Evolutionary conservation across 2,329 filamentous ascomycete genomes (phyloP).

Genomic region (Fusarium armeniacum): DNA sequence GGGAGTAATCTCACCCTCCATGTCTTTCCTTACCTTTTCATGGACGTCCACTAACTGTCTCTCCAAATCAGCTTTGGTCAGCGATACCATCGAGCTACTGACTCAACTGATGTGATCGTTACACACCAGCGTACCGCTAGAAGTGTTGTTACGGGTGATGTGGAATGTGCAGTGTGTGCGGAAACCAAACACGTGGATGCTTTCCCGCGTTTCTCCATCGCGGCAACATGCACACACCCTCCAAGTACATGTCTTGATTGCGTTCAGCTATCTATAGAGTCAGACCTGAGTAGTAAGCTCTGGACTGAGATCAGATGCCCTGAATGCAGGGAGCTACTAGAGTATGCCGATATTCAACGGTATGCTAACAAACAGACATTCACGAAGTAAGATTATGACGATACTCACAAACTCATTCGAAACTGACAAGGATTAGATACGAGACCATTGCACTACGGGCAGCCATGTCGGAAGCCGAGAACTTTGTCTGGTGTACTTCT

Average conservation of each 20-base stretch:
- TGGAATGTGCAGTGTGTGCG: slow-evolving; percentile 57
- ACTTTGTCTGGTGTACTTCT: slow-evolving; percentile 68
- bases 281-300: slow-evolving; percentile 53
- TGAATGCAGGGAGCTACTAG: slow-evolving; percentile 61
- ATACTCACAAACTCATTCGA: not conserved
- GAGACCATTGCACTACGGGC: slow-evolving; percentile 60
- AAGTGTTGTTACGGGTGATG: slow-evolving; percentile 40
- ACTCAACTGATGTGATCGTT: slow-evolving; percentile 50
- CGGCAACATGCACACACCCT: slow-evolving; percentile 53
- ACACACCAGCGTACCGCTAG: slow-evolving; percentile 51
- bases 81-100: slow-evolving; percentile 51
- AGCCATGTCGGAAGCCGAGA: slow-evolving; percentile 58
- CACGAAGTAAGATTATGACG: slow-evolving; percentile 52
- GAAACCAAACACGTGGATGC: slow-evolving; percentile 49
- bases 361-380: slow-evolving; percentile 62
- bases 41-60: slow-evolving; percentile 22
- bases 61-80: slow-evolving; percentile 51
- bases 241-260: slow-evolving; percentile 55
- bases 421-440: slow-evolving; percentile 53
- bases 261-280: slow-evolving; percentile 53
- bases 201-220: slow-evolving; percentile 55
- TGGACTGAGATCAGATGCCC: slow-evolving; percentile 67
- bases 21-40: not conserved
- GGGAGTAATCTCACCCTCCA: not conserved
- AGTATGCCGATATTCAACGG: slow-evolving; percentile 60